These are phyloP conservation scores for Microcyclospora tardicrescens DNA, from an alignment of 2,329 filamentous ascomycete species.

Conservation along the genomic window DNA sequence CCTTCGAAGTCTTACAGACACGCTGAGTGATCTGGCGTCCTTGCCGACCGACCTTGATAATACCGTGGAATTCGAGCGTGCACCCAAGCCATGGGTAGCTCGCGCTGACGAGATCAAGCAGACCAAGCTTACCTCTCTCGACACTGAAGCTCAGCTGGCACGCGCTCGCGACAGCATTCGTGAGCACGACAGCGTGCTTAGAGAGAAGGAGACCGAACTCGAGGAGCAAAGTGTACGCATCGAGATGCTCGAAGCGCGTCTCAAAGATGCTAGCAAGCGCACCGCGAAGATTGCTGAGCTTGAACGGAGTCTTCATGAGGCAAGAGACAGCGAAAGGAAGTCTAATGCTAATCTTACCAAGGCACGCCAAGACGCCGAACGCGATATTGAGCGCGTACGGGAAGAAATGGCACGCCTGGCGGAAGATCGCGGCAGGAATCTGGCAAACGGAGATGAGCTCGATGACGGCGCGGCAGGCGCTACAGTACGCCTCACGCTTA, in stretches of 20 bases:
- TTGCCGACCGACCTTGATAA: conserved; percentile 37
- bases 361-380: conserved; percentile 14
- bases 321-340: conserved; percentile 42
- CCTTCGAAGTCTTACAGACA: conserved; percentile 49
- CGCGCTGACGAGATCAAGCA: conserved; percentile 69
- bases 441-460: conserved; percentile 34
- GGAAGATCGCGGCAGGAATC: conserved; percentile 8
- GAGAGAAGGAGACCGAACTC: conserved; percentile 55
- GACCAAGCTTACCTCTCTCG: conserved; percentile 67
- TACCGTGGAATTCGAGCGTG: conserved; percentile 50
- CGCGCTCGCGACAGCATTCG: conserved; percentile 68
- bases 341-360: conserved; percentile 23
- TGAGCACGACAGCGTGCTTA: conserved; percentile 49
- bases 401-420: conserved; percentile 17
- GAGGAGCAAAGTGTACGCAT: conserved; percentile 86
- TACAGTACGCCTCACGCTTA: conserved; percentile 59
- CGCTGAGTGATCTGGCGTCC: conserved; percentile 57
- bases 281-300: conserved; percentile 55
- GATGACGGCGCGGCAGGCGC: conserved; percentile 55
- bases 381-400: conserved; percentile 16
- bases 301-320: conserved; percentile 31
- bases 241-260: conserved; percentile 77
- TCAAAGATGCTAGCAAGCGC: conserved; percentile 72
- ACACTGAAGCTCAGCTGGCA: conserved; percentile 73
- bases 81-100: conserved; percentile 66